These are phyloP conservation scores for Sugiyamaella lignohabitans DNA, from an alignment of 805 yeast species.

Conservation along the genomic window DNA sequence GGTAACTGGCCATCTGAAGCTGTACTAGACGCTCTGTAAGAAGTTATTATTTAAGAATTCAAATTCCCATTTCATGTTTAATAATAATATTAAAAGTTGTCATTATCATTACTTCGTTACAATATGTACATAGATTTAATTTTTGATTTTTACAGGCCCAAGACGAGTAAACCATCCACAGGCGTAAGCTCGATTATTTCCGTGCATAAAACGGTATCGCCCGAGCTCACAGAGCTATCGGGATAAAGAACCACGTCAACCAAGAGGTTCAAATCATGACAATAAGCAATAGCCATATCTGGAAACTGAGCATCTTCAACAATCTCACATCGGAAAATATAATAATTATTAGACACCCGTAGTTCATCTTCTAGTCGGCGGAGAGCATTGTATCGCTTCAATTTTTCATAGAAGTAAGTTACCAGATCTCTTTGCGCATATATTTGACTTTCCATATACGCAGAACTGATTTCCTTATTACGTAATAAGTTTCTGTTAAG, in stretches of 20 bases:
- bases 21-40: slow-evolving; percentile 43
- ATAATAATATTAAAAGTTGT: slow-evolving; percentile 1
- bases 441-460: not conserved
- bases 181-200: slow-evolving; percentile 40
- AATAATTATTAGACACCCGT: slow-evolving; percentile 12
- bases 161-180: slow-evolving; percentile 36
- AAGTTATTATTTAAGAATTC: not conserved
- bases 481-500: not conserved
- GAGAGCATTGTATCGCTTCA: slow-evolving; percentile 21
- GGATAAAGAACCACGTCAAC: slow-evolving; percentile 37
- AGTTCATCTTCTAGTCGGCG: slow-evolving; percentile 20
- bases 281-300: slow-evolving; percentile 39
- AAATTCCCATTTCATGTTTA: no score
- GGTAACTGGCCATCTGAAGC: slow-evolving; percentile 70
- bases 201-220: slow-evolving; percentile 43
- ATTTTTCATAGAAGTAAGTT: slow-evolving; percentile 22
- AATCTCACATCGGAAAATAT: slow-evolving; percentile 40
- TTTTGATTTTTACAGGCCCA: slow-evolving; percentile 31
- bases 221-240: slow-evolving; percentile 31
- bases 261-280: slow-evolving; percentile 42
- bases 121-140: slow-evolving; percentile 1
- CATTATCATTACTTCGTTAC: not conserved
- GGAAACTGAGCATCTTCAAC: slow-evolving; percentile 30
- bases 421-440: slow-evolving; percentile 15
- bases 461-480: not conserved